phyloP scores from a whole-genome alignment of 2,329 filamentous ascomycete genomes.

The Fusarium stilboides region DNA sequence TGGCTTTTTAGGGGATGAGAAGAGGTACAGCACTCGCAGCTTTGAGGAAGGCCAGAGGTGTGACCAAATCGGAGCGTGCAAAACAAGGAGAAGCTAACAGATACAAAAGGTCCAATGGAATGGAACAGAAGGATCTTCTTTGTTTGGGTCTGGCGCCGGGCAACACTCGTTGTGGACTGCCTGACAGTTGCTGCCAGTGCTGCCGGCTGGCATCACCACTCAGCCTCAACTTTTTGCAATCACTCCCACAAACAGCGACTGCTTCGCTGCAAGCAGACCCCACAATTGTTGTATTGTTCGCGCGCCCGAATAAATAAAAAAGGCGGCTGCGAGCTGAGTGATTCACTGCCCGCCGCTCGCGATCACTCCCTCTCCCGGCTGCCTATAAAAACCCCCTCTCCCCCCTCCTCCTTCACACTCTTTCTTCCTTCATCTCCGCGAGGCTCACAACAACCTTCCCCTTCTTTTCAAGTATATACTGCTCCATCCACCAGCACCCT shows the following conservation, averaged over 20 bases:
- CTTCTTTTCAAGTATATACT: not conserved
- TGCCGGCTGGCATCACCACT: not conserved
- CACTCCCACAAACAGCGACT: not conserved
- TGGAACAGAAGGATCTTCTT: not conserved
- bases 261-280: too few relatives aligned
- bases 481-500: not conserved
- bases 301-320: not conserved
- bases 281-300: not conserved
- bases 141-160: too few relatives aligned
- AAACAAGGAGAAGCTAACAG: not conserved
- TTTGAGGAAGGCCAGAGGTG: not conserved
- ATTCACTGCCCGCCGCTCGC: not conserved
- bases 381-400: slow-evolving; percentile 28
- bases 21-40: not conserved
- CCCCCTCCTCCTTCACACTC: not conserved
- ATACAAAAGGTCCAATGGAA: not conserved
- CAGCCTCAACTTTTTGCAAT: not conserved
- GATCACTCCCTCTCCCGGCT: not conserved
- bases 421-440: slow-evolving; percentile 1
- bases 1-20: not conserved
- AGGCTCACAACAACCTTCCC: not conserved
- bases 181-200: not conserved
- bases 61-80: too few relatives aligned
- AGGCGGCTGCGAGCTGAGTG: not conserved
- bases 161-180: not conserved